Conservation (phyloP, 768 basidiomycete genomes). For the Psilocybe cyanescens region DNA sequence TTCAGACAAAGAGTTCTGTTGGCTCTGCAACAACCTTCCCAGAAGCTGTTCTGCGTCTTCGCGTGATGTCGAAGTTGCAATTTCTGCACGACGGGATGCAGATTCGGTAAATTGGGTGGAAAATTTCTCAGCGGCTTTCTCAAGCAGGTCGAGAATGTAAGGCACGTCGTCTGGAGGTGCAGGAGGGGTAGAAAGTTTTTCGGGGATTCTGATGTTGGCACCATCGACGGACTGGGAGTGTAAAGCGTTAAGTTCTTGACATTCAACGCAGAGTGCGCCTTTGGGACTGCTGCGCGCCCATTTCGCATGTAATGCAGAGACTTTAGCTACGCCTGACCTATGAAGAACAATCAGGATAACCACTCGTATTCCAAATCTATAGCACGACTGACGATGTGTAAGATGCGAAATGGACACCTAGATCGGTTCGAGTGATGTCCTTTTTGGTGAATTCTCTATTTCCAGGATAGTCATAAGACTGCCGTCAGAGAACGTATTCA, state of each 20-base stretch:
- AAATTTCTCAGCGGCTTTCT: slow-evolving; percentile 49
- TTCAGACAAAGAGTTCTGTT: slow-evolving; percentile 61
- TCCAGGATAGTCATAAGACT: slow-evolving; percentile 73
- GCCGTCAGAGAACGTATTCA: neutral
- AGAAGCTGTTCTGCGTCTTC: slow-evolving; percentile 48
- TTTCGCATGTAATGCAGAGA: slow-evolving; percentile 59
- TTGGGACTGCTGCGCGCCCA: slow-evolving; percentile 59
- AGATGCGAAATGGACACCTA: slow-evolving; percentile 67
- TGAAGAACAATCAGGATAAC: neutral
- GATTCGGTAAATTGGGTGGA: slow-evolving; percentile 42
- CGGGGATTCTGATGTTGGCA: slow-evolving; percentile 61
- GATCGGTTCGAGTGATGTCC: slow-evolving; percentile 54
- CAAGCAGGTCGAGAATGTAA: slow-evolving; percentile 59
- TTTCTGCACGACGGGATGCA: slow-evolving; percentile 23
- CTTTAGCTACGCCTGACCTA: slow-evolving; percentile 61
- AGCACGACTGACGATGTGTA: slow-evolving; percentile 56
- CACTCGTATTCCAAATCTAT: neutral
- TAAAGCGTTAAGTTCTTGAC: slow-evolving; percentile 72
- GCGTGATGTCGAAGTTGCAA: slow-evolving; percentile 23
- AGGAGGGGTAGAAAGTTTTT: slow-evolving; percentile 55
- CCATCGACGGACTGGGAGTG: slow-evolving; percentile 76
- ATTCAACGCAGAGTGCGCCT: slow-evolving; percentile 65
- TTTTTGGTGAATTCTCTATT: slow-evolving; percentile 55
- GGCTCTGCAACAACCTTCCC: slow-evolving; percentile 47
- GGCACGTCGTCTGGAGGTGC: slow-evolving; percentile 34